Percentiles rank a stretch among this genome's conserved stretches.
Evolutionary conservation across 2,329 filamentous ascomycete genomes (phyloP).

Genomic region (Trichoderma cornu-damae): DNA sequence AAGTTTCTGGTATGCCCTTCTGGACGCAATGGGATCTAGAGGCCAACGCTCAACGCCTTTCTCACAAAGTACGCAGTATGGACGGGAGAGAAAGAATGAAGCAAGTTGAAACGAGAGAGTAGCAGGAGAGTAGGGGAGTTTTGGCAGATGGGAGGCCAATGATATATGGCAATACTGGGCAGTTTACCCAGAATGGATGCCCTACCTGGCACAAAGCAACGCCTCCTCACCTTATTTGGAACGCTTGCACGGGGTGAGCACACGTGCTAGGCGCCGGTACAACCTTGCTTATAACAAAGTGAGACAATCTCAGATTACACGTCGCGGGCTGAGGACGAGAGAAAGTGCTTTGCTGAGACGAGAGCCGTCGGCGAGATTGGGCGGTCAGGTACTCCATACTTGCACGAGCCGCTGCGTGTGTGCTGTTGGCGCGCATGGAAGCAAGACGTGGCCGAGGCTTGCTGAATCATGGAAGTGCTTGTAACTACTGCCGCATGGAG

Average conservation of each 20-base stretch:
- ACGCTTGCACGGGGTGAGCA: neutral
- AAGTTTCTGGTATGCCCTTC: neutral
- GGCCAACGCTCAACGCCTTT: constrained; percentile 10
- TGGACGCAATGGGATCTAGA: constrained; percentile 21
- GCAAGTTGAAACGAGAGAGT: neutral
- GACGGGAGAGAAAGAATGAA: neutral
- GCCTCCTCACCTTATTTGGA: neutral
- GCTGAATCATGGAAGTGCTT: neutral
- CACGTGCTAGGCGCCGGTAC: constrained; percentile 8
- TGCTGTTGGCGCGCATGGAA: constrained; percentile 9
- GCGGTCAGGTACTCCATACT: neutral
- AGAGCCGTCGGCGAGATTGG: constrained; percentile 1
- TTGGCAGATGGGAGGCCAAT: constrained; percentile 1
- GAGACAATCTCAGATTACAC: constrained; percentile 19
- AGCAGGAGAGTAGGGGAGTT: neutral
- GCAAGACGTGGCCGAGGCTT: constrained; percentile 17
- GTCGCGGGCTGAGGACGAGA: constrained; percentile 7
- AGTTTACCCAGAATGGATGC: constrained; percentile 5
- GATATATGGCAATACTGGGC: constrained; percentile 6
- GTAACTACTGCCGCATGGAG: constrained; percentile 1
- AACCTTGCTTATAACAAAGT: constrained; percentile 19
- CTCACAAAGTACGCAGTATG: neutral
- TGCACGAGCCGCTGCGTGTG: neutral
- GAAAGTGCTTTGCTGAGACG: constrained; percentile 10
- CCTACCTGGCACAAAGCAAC: neutral